Evolutionary conservation across 208 protist genomes (phyloP), one percentile per base, ranked within the genome.

Genomic region (Kentomonas sorsogonicus): DNA sequence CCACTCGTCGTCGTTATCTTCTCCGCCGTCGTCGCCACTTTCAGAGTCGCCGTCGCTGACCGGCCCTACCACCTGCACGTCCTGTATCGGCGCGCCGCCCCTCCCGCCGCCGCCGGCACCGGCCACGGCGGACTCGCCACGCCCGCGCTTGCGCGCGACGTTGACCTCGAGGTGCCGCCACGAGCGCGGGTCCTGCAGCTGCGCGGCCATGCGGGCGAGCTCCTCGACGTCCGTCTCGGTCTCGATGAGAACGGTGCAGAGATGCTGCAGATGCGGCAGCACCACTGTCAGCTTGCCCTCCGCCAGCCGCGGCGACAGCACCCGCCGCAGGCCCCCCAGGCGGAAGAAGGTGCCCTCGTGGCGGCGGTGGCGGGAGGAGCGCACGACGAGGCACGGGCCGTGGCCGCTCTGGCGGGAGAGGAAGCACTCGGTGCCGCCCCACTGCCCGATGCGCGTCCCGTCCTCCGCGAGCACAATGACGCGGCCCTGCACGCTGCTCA

Each of bases 341-440:
- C 40, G 74, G 63, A 93, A 93, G 50, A 93, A 90, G 15, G 79
- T 93, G 23, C 79, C 83, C 50, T 89, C 62, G 43, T 83, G 69
- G 0, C 26, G 22, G 45, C 77, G 74, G 67, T 93, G 82, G 13
- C 61, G 31, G 51, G 65, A 77, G 27, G 74, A 83, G 39, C 82
- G 79, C 13, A 93, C 86, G 33, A 93, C 80, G 22, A 93, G 67
- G 50, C 86, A 93, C 6, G 86, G 86, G 13, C 86, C 86, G 16
- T 87, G 43, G 2, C 72, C 73, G 13, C 50, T 60, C 63, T 93
- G 77, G 7, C 68, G 53, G 1, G 79, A 89, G 46, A 93, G 81
- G 63, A 88, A 93, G 68, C 86, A 93, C 53, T 90, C 82, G 1
- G 86, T 91, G 31, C 86, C 86, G 29, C 86, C 86, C 80, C 83